Percentiles rank a stretch among this genome's conserved stretches.
phyloP scores from a whole-genome alignment of 2,329 filamentous ascomycete genomes.

The Lachnellula hyalina region DNA sequence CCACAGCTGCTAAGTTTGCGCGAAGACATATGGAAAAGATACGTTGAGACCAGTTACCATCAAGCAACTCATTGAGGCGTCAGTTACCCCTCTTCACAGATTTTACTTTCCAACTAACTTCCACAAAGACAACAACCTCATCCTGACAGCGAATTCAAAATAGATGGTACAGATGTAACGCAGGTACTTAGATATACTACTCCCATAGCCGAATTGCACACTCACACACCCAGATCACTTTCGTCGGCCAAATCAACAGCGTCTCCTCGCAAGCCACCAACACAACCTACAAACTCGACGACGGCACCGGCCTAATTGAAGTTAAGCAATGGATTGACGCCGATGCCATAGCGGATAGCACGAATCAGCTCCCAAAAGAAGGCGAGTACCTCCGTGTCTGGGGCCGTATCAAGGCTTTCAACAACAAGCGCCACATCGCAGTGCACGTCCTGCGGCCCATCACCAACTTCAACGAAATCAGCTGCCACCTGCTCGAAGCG shows the following conservation, averaged over 20 bases:
- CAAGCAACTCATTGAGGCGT: constrained; percentile 83
- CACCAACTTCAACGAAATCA: constrained; percentile 84
- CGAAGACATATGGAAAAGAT: constrained; percentile 62
- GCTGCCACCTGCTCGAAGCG: constrained; percentile 86
- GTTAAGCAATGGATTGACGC: constrained; percentile 75
- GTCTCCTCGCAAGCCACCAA: constrained; percentile 85
- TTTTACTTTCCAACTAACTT: constrained; percentile 8
- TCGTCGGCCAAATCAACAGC: constrained; percentile 86
- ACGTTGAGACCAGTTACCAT: constrained; percentile 90
- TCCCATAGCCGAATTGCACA: not conserved
- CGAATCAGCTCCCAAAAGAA: constrained; percentile 51
- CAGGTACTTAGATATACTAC: constrained; percentile 35
- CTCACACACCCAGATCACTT: constrained; percentile 54
- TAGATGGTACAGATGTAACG: constrained; percentile 70
- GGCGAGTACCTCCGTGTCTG: constrained; percentile 81
- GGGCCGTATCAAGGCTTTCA: constrained; percentile 79
- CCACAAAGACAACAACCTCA: constrained; percentile 54
- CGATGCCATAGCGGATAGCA: constrained; percentile 37
- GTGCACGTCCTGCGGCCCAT: constrained; percentile 78
- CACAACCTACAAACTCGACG: constrained; percentile 87
- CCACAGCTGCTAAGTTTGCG: constrained; percentile 1
- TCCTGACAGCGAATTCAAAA: constrained; percentile 70
- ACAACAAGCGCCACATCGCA: constrained; percentile 74
- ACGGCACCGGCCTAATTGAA: constrained; percentile 89
- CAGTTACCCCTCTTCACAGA: constrained; percentile 4